phyloP scores from a whole-genome alignment of 192 early-diverging fungal genomes.

The Mortierella antarctica region DNA sequence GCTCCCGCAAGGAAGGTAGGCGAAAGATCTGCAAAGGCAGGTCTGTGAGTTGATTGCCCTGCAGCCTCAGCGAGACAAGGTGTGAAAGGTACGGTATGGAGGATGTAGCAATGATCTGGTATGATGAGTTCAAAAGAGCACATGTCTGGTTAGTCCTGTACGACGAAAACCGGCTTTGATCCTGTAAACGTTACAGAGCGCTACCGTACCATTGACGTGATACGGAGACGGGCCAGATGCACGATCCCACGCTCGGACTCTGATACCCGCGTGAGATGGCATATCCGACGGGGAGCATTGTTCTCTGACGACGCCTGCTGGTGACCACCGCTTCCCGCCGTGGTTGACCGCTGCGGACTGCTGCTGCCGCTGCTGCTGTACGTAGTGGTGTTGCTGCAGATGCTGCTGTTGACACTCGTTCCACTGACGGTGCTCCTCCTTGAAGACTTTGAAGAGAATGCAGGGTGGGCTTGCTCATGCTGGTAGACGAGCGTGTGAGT shows the following conservation, averaged over 20 bases:
- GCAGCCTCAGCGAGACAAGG: slow-evolving; percentile 38
- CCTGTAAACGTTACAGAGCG: background rate
- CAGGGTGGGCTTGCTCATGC: background rate
- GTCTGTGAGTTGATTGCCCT: slow-evolving; percentile 41
- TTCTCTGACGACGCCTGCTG: background rate
- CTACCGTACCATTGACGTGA: slow-evolving; percentile 31
- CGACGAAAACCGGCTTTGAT: background rate
- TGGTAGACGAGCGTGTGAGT: slow-evolving; percentile 36
- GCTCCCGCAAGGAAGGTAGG: slow-evolving; percentile 32
- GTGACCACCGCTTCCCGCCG: background rate
- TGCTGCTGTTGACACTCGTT: background rate
- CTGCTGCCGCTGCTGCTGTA: background rate
- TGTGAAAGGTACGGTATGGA: slow-evolving; percentile 36
- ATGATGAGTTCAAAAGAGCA: background rate
- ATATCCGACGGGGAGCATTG: slow-evolving; percentile 1
- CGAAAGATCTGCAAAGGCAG: slow-evolving; percentile 44
- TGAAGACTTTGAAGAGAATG: too few relatives aligned
- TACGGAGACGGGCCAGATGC: slow-evolving; percentile 34
- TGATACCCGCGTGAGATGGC: slow-evolving; percentile 30
- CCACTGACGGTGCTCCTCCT: too few relatives aligned
- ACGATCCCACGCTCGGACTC: slow-evolving; percentile 42
- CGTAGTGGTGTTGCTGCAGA: background rate
- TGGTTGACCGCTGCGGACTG: background rate
- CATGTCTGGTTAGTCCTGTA: too few relatives aligned
- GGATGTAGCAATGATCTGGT: slow-evolving; percentile 35